phyloP scores from a whole-genome alignment of 306 rosid species.

The Dryas alaskensis region DNA sequence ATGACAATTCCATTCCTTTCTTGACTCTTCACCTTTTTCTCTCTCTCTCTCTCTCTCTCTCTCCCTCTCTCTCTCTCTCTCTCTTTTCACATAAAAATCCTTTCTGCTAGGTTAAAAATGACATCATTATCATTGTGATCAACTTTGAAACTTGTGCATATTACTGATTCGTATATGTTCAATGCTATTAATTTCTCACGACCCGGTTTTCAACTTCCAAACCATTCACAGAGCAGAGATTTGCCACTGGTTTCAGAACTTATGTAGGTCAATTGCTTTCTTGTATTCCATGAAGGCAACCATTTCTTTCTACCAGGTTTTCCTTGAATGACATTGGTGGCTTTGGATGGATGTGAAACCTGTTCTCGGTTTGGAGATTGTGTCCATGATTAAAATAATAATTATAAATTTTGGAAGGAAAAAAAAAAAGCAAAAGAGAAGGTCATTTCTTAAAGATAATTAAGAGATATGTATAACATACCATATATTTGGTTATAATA shows the following conservation, averaged over 20 bases:
- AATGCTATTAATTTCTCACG: not conserved
- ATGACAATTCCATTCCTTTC: no score
- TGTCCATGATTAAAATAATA: slow-evolving; percentile 36
- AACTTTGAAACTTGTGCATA: not conserved
- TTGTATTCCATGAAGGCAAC: slow-evolving; percentile 93
- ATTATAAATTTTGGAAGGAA: no score
- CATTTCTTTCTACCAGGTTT: slow-evolving; percentile 65
- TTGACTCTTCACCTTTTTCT: no score
- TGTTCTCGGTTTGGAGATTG: slow-evolving; percentile 77
- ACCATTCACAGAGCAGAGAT: slow-evolving; percentile 58
- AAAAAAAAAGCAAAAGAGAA: no score
- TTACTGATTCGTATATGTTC: not conserved
- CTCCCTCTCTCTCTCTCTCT: no score
- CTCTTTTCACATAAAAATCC: not conserved
- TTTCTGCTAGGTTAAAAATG: not conserved
- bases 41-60: no score
- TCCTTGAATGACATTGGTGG: slow-evolving; percentile 68
- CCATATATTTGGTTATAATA: no score
- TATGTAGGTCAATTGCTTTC: slow-evolving; percentile 64
- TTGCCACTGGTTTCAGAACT: slow-evolving; percentile 56
- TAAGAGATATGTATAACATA: no score
- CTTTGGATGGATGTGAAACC: slow-evolving; percentile 56
- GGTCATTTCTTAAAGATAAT: no score
- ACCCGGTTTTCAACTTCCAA: slow-evolving; percentile 24
- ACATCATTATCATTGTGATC: not conserved